Base-by-base conservation (phyloP, 805 yeast species). In the Komagataella ulmi region DNA sequence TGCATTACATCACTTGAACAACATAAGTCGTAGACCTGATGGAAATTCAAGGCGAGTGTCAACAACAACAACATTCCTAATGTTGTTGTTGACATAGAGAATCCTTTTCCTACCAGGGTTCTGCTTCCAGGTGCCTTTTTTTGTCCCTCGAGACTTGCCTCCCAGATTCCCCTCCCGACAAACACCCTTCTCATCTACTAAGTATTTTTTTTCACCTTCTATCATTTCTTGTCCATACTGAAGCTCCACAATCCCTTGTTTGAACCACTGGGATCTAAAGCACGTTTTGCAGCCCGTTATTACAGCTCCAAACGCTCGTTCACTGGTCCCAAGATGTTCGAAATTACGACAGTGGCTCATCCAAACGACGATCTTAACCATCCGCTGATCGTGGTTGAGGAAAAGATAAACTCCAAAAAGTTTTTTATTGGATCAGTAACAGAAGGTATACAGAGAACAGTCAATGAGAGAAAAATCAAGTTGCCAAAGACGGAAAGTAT, bases 401-500 rank as follows among this genome's bases (percentile, higher is more conserved):
- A 80, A 60, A 68, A 70, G 36, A 70, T 77, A 7, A 64, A 73
- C 17, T 86, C 88, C 3, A 65, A 66, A 50, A 63, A 76, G 53
- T 85, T 80, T 57, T 65, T 89, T 48, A 75, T 91, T 60, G 99
- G 98, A 2, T 80, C 81, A 51, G 65, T 87, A 3, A 79, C 91
- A 3, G 97, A 90, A 62, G 98, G 98, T 3, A 68, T 88, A 0
- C 99, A 91, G 63, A 70, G 99, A 59, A 68, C 77, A 3, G 65
- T 88, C 50, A 77, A 78, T 53, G 88, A 84, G 56, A 72, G 77
- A 55, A 77, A 79, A 47, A 62, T 82, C 23, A 72, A 75, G 48
- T 65, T 85, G 12, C 73, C 82, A 1, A 82, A 77, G 55, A 65
- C 88, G 36, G 73, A 76, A 49, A 77, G 80, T 44, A 69, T 91